Evolutionary conservation across 495 filamentous ascomycete species (phyloP).

Genomic region (Podospora didyma): DNA sequence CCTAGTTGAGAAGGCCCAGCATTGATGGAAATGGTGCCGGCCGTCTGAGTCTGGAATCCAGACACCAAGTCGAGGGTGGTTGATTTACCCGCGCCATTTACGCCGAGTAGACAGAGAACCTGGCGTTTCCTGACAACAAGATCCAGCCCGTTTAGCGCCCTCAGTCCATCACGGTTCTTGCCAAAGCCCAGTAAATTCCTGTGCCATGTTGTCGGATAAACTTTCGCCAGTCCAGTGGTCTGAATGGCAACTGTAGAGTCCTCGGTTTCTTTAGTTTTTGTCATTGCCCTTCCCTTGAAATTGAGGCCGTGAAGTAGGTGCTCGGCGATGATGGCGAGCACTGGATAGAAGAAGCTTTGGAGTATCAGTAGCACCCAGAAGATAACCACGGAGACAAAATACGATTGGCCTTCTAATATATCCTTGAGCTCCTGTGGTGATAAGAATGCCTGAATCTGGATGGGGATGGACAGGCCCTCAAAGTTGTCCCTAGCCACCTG

Average conservation of each 20-base stretch:
- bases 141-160: constrained; percentile 63
- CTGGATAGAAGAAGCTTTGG: constrained; percentile 65
- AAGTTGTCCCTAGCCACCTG: background rate
- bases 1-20: constrained; percentile 26
- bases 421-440: too few species aligned
- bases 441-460: too few species aligned
- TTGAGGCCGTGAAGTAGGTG: constrained; percentile 63
- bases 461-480: too few species aligned
- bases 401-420: constrained; percentile 56
- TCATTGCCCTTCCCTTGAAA: constrained; percentile 52
- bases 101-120: constrained; percentile 73
- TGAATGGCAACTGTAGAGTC: constrained; percentile 34
- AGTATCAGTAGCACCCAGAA: constrained; percentile 63
- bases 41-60: constrained; percentile 62
- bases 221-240: constrained; percentile 63
- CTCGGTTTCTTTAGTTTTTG: constrained; percentile 18
- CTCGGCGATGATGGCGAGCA: constrained; percentile 66
- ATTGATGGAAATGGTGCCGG: constrained; percentile 63
- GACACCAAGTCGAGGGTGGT: constrained; percentile 80
- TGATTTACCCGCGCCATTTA: constrained; percentile 79
- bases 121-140: constrained; percentile 63
- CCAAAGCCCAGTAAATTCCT: constrained; percentile 48
- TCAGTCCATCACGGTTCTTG: constrained; percentile 49
- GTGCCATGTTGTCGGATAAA: constrained; percentile 64
- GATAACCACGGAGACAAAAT: constrained; percentile 20